Evolutionary conservation across 768 basidiomycete species (phyloP).

Genomic region (Suillus decipiens): DNA sequence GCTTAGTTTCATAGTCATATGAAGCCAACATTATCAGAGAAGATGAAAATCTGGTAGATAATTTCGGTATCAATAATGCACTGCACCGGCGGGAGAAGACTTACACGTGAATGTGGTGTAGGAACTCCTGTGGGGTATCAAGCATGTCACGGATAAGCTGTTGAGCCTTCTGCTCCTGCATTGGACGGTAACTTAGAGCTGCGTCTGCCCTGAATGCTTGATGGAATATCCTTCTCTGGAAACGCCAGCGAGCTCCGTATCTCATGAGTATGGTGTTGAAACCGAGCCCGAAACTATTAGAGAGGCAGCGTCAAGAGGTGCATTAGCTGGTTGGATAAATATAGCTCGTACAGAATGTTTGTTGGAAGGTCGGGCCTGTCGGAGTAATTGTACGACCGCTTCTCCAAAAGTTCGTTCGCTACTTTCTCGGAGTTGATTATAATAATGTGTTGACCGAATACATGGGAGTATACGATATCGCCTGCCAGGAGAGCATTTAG

Average conservation of each 20-base stretch:
- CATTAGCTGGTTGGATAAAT: not conserved
- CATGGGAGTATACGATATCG: conserved; percentile 26
- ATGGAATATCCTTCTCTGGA: conserved; percentile 37
- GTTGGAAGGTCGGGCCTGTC: conserved; percentile 31
- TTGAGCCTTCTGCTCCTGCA: conserved; percentile 34
- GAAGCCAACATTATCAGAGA: conserved; percentile 31
- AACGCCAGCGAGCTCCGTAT: conserved; percentile 41
- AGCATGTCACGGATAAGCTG: conserved; percentile 32
- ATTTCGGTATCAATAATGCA: not conserved
- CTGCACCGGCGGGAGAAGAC: not conserved
- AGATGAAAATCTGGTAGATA: conserved; percentile 24
- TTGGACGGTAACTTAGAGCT: conserved; percentile 26
- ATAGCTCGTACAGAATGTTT: conserved; percentile 19
- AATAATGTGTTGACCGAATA: conserved; percentile 27
- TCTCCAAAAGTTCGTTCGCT: conserved; percentile 27
- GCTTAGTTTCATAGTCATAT: conserved; percentile 34
- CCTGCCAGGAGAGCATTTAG: conserved; percentile 17
- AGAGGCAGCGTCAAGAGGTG: not conserved
- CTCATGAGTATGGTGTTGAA: conserved; percentile 35
- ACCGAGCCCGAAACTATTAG: conserved; percentile 33
- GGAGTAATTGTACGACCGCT: conserved; percentile 31
- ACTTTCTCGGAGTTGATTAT: conserved; percentile 30
- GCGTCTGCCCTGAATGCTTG: conserved; percentile 35
- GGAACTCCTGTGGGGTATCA: conserved; percentile 23
- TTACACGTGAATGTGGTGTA: not conserved